A percentile compares a stretch with the other conserved stretches of the same genome.
These are phyloP conservation scores for Pelargonium nanum DNA, from an alignment of 345 rosid species.

Conservation along the genomic window DNA sequence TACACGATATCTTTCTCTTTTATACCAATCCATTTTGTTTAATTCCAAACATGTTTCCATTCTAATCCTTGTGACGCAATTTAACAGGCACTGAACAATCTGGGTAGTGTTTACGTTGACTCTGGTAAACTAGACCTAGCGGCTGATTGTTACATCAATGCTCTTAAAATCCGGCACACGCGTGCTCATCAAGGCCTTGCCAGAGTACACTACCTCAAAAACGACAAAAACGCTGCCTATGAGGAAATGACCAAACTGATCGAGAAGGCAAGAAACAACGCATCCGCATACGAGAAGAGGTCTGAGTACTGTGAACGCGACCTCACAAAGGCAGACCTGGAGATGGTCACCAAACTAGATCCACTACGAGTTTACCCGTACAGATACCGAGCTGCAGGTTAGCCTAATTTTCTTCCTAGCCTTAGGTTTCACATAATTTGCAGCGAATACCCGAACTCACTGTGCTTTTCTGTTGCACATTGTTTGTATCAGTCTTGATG, in stretches of 20 bases:
- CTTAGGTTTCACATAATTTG: too few relatives aligned
- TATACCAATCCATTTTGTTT: neutral
- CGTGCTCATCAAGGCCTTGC: conserved; percentile 99
- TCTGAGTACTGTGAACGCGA: conserved; percentile 95
- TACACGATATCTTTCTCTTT: neutral
- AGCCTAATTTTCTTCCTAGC: conserved; percentile 2
- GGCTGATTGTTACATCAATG: conserved; percentile 92
- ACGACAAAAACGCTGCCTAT: conserved; percentile 65
- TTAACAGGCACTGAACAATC: conserved; percentile 92
- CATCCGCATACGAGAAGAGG: conserved; percentile 96
- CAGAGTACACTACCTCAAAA: conserved; percentile 72
- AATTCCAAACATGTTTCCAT: neutral
- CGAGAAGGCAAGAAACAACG: conserved; percentile 74
- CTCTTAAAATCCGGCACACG: conserved; percentile 84
- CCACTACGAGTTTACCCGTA: conserved; percentile 97
- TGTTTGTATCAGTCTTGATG: conserved; percentile 97
- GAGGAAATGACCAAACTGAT: conserved; percentile 89
- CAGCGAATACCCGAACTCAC: too few relatives aligned
- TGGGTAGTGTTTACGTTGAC: conserved; percentile 86
- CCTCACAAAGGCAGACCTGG: conserved; percentile 73
- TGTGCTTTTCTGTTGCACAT: too few relatives aligned
- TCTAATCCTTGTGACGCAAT: conserved; percentile 2
- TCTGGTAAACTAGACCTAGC: conserved; percentile 61
- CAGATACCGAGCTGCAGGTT: conserved; percentile 96
- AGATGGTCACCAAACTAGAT: conserved; percentile 82